These are phyloP conservation scores for Urochloa ruziziensis DNA, from an alignment of 176 grass and related monocot species.

Conservation along the genomic window DNA sequence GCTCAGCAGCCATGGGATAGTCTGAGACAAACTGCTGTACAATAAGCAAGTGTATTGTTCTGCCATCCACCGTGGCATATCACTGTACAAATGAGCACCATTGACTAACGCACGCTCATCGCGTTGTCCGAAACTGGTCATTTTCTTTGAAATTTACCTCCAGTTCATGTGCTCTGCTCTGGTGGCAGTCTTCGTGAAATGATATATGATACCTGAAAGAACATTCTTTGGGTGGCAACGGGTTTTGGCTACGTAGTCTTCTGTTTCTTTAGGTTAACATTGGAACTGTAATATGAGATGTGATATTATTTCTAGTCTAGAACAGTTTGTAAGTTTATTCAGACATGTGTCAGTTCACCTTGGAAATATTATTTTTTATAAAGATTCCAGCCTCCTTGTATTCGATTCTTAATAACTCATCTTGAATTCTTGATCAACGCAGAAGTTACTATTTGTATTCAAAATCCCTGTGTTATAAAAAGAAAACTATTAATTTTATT, in stretches of 20 bases:
- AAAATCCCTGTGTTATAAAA: too few species aligned
- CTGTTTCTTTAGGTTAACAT: slow-evolving; percentile 36
- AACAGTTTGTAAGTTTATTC: slow-evolving; percentile 46
- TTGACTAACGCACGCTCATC: slow-evolving; percentile 14
- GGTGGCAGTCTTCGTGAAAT: slow-evolving; percentile 21
- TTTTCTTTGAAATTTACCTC: slow-evolving; percentile 33
- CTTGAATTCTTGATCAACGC: too few species aligned
- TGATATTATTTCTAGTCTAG: slow-evolving; percentile 48
- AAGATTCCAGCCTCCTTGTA: not conserved
- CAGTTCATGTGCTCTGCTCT: slow-evolving; percentile 34
- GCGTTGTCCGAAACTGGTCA: slow-evolving; percentile 34
- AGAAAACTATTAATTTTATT: too few species aligned
- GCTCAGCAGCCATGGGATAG: slow-evolving; percentile 21
- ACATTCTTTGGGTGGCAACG: slow-evolving; percentile 49
- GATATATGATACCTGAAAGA: slow-evolving; percentile 22
- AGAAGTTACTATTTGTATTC: too few species aligned
- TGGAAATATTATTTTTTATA: slow-evolving; percentile 31
- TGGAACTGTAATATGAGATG: slow-evolving; percentile 44
- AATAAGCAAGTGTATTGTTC: slow-evolving; percentile 50
- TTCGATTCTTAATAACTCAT: not conserved
- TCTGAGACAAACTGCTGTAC: slow-evolving; percentile 44
- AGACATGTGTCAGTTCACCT: slow-evolving; percentile 25
- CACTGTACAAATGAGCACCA: slow-evolving; percentile 53
- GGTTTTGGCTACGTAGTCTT: slow-evolving; percentile 41
- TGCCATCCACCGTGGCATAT: slow-evolving; percentile 35